Evolutionary conservation across 2,329 filamentous ascomycete genomes (phyloP), one percentile per base, ranked within the genome.

Genomic region (Ceratocystiopsis brevicomis): DNA sequence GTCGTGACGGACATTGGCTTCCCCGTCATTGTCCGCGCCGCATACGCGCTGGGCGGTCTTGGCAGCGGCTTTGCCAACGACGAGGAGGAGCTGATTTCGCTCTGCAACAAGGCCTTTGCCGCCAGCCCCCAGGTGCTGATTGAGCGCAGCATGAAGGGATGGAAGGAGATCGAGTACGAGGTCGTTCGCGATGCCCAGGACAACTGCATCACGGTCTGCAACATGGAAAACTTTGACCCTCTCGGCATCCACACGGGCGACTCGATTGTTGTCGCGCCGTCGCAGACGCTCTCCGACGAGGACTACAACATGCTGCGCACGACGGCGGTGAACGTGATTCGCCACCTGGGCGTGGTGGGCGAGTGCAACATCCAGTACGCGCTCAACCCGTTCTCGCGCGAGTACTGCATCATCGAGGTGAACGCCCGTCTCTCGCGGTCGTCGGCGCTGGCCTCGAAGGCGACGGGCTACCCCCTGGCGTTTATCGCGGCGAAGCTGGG

Each of bases 161-260:
- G 90, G 90, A 98, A 98, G 63, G 90, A 98, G 63, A 92, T 96
- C 49, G 90, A 98, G 61, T 98, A 96, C 57, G 90, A 98, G 61
- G 90, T 96, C 48, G 90, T 98, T 37, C 81, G 90, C 55, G 90
- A 96, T 66, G 81, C 78, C 45, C 78, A 85, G 53, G 87, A 98
- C 66, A 96, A 96, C 71, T 98, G 90, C 60, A 96, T 98, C 59
- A 98, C 90, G 8, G 90, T 98, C 48, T 98, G 90, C 62, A 98
- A 98, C 68, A 96, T 98, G 90, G 90, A 98, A 67, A 98, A 98
- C 66, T 98, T 98, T 56, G 90, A 98, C 60, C 90, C 90, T 44
- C 77, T 98, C 1, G 90, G 90, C 54, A 96, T 96, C 49, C 90
- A 96, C 57, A 98, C 90, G 3, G 90, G 90, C 60, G 90, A 98